These are phyloP conservation scores for Malus hybrid DNA, from an alignment of 331 rosid genomes.

Conservation along the genomic window DNA sequence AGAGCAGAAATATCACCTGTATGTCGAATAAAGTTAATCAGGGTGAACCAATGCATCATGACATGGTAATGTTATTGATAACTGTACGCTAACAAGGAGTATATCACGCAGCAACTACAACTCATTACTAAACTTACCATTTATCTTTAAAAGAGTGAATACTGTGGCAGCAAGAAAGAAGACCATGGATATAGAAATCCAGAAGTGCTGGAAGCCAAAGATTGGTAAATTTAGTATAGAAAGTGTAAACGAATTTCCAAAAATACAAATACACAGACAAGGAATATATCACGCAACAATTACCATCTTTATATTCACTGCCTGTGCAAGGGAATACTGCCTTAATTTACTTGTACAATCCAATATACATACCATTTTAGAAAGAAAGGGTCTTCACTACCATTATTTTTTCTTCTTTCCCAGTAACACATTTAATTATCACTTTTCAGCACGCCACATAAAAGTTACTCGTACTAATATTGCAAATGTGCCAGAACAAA, in stretches of 20 bases:
- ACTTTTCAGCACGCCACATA: background rate
- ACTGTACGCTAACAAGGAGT: background rate
- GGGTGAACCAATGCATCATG: background rate
- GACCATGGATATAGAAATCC: slow-evolving; percentile 98
- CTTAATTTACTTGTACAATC: background rate
- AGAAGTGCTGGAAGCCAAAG: slow-evolving; percentile 77
- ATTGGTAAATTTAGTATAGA: slow-evolving; percentile 18
- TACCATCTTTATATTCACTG: background rate
- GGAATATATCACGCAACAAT: background rate
- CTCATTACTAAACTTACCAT: slow-evolving; percentile 48
- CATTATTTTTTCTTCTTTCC: background rate
- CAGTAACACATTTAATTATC: background rate
- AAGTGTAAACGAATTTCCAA: background rate
- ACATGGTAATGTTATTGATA: background rate
- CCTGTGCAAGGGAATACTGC: background rate
- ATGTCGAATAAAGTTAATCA: slow-evolving; percentile 9
- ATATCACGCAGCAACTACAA: background rate
- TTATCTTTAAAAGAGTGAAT: slow-evolving; percentile 83
- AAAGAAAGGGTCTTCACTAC: background rate
- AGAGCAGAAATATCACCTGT: slow-evolving; percentile 86
- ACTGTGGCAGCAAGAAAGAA: slow-evolving; percentile 84
- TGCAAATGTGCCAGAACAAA: background rate
- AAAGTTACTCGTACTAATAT: background rate
- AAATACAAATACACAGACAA: background rate
- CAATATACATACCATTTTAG: background rate